These are phyloP conservation scores for Pythium angustatum DNA, from an alignment of 352 stramenopile genomes.

Conservation along the genomic window DNA sequence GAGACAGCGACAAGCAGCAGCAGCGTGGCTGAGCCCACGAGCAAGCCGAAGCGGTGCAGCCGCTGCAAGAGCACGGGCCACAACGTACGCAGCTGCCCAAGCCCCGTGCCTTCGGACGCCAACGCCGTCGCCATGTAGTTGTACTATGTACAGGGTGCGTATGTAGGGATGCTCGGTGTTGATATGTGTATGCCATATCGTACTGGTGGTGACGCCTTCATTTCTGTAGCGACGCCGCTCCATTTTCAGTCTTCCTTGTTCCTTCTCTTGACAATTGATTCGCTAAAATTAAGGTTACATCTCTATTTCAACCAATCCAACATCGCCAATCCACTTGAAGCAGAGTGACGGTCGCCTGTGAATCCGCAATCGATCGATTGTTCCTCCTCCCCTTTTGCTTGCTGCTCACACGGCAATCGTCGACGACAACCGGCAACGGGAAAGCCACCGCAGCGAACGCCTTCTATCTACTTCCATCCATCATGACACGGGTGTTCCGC, in stretches of 20 bases:
- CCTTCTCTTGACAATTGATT: slow-evolving; percentile 19
- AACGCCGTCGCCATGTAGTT: not conserved
- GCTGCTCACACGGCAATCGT: not conserved
- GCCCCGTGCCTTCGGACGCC: not conserved
- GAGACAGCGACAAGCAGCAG: not conserved
- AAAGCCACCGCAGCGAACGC: not conserved
- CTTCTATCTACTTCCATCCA: slow-evolving; percentile 1
- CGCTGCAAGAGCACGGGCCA: slow-evolving; percentile 49
- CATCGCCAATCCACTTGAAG: slow-evolving; percentile 15
- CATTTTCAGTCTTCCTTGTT: too few species aligned
- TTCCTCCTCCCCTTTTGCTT: not conserved
- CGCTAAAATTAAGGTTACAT: slow-evolving; percentile 6
- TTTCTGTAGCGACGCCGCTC: too few species aligned
- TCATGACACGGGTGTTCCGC: slow-evolving; percentile 72
- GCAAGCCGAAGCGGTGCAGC: slow-evolving; percentile 39
- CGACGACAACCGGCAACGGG: not conserved
- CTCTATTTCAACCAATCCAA: slow-evolving; percentile 23
- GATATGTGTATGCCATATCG: not conserved
- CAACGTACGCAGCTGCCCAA: slow-evolving; percentile 53
- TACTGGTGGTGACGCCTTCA: too few species aligned
- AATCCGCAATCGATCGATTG: slow-evolving; percentile 24
- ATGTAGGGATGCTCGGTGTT: too few species aligned
- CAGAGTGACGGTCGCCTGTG: slow-evolving; percentile 22
- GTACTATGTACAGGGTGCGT: too few species aligned
- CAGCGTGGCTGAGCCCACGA: not conserved